phyloP scores from a whole-genome alignment of 192 early-diverging fungal genomes.

The Helicostylum pulchrum region DNA sequence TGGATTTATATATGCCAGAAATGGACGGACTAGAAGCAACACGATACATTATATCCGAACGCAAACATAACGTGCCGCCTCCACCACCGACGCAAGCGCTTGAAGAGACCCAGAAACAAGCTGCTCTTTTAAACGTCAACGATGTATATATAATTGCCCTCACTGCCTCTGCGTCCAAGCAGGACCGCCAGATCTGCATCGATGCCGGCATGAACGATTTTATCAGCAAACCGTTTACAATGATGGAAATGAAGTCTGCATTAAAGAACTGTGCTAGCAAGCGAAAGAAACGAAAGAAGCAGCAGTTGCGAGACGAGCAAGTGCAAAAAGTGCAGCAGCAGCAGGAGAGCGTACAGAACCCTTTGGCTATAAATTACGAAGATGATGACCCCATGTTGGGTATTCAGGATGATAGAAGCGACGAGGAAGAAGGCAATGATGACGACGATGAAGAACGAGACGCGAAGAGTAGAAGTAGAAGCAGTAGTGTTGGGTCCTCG shows the following conservation, averaged over 20 bases:
- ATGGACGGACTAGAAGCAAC: constrained; percentile 42
- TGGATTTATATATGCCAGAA: constrained; percentile 45
- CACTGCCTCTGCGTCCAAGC: constrained; percentile 49
- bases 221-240: constrained; percentile 51
- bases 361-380: not conserved
- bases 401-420: not conserved
- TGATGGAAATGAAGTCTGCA: constrained; percentile 46
- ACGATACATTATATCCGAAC: constrained; percentile 24
- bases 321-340: not conserved
- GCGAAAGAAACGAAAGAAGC: constrained; percentile 22
- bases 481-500: not conserved
- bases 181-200: constrained; percentile 51
- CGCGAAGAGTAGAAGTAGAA: not conserved
- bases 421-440: no score
- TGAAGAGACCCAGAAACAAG: not conserved
- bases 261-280: constrained; percentile 33
- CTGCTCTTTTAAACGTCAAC: constrained; percentile 21
- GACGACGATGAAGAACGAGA: not conserved
- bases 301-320: constrained; percentile 5
- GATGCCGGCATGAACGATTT: constrained; percentile 58
- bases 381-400: constrained; percentile 4
- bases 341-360: not conserved
- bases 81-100: not conserved
- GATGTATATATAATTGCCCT: constrained; percentile 55
- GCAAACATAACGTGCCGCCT: not conserved